Evolutionary conservation across 2,329 filamentous ascomycete species (phyloP).

Genomic region (Hortaea sp.): DNA sequence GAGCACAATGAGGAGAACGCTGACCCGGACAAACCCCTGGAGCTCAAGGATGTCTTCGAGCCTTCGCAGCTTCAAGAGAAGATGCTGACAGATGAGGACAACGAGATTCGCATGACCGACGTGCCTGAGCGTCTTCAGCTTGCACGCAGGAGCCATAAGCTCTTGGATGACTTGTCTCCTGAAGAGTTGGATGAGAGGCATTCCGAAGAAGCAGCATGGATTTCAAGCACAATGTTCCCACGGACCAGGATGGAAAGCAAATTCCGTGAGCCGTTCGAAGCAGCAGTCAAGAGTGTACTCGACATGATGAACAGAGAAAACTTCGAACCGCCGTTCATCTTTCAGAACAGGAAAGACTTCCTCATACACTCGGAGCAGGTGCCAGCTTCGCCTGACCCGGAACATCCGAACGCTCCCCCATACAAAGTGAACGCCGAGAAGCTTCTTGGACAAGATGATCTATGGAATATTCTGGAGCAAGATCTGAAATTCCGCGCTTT

Average conservation of each 20-base stretch:
- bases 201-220: constrained; percentile 84
- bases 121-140: constrained; percentile 92
- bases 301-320: constrained; percentile 93
- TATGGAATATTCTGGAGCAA: constrained; percentile 90
- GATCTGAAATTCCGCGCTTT: constrained; percentile 93
- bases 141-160: constrained; percentile 77
- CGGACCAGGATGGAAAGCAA: constrained; percentile 65
- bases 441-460: constrained; percentile 79
- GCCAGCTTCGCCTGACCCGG: constrained; percentile 49
- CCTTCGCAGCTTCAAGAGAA: constrained; percentile 89
- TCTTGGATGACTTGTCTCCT: constrained; percentile 60
- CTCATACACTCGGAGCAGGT: constrained; percentile 77
- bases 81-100: constrained; percentile 91
- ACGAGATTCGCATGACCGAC: constrained; percentile 76
- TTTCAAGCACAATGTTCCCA: constrained; percentile 78
- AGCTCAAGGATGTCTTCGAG: constrained; percentile 97
- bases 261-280: constrained; percentile 72
- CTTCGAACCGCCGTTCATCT: constrained; percentile 93
- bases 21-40: constrained; percentile 71
- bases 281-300: constrained; percentile 80
- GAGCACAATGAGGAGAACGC: constrained; percentile 69
- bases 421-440: constrained; percentile 73
- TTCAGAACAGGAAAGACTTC: constrained; percentile 96
- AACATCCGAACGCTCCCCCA: constrained; percentile 61
- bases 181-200: constrained; percentile 56